A percentile compares a stretch with the other conserved stretches of the same genome.
These are phyloP conservation scores for Ceratorhiza oryzae-sativae DNA, from an alignment of 1,284 basidiomycete genomes.

Conservation along the genomic window DNA sequence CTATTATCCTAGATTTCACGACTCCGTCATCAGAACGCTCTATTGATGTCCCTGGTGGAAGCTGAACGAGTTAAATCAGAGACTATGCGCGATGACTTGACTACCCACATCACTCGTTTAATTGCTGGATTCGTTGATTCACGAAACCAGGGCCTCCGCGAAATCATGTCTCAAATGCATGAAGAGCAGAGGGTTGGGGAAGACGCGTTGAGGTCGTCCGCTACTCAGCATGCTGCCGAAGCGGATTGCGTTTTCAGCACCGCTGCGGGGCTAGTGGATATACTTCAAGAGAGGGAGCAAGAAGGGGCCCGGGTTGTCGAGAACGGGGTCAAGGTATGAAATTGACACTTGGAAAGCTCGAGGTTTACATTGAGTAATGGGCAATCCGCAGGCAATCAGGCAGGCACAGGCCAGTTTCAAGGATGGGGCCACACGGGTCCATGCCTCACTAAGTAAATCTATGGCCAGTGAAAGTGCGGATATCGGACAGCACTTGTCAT, in stretches of 20 bases:
- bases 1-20: constrained; percentile 56
- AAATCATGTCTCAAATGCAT: constrained; percentile 64
- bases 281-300: constrained; percentile 58
- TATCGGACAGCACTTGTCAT: constrained; percentile 60
- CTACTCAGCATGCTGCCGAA: constrained; percentile 58
- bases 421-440: constrained; percentile 58
- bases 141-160: constrained; percentile 71
- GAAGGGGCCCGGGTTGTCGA: constrained; percentile 65
- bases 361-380: too few relatives aligned
- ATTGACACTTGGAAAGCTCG: too few relatives aligned
- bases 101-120: constrained; percentile 73
- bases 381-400: constrained; percentile 37
- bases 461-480: constrained; percentile 62
- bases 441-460: constrained; percentile 57
- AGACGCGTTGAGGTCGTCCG: constrained; percentile 58
- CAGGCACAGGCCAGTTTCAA: constrained; percentile 41
- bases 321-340: constrained; percentile 67
- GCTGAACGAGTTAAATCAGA: constrained; percentile 70
- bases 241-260: constrained; percentile 55
- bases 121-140: constrained; percentile 73
- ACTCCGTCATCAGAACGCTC: constrained; percentile 76
- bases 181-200: constrained; percentile 65
- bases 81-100: constrained; percentile 71
- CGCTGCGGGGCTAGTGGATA: constrained; percentile 54
- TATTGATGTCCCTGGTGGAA: constrained; percentile 67